phyloP scores from a whole-genome alignment of 2,329 filamentous ascomycete species.

The Paradendryphiella salina region DNA sequence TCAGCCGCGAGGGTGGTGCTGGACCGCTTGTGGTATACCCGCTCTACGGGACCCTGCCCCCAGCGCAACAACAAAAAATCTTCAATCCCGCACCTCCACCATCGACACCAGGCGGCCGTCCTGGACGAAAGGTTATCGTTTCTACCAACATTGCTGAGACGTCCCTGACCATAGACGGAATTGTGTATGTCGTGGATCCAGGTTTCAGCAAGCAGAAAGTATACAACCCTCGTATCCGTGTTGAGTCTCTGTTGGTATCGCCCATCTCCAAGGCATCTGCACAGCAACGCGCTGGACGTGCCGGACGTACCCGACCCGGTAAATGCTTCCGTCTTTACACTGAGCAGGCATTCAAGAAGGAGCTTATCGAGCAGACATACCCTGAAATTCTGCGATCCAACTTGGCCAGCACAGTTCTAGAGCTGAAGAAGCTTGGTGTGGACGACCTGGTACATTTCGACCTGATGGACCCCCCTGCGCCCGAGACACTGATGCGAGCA shows the following conservation, averaged over 20 bases:
- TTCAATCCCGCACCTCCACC: slow-evolving; percentile 85
- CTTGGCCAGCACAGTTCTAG: slow-evolving; percentile 88
- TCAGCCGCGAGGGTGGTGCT: slow-evolving; percentile 86
- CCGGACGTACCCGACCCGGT: slow-evolving; percentile 95
- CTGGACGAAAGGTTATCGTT: slow-evolving; percentile 91
- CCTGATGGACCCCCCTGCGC: slow-evolving; percentile 96
- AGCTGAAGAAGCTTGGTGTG: slow-evolving; percentile 95
- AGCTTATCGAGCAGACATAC: slow-evolving; percentile 95
- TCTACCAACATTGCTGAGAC: slow-evolving; percentile 99
- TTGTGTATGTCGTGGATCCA: slow-evolving; percentile 98
- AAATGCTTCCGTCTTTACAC: slow-evolving; percentile 99
- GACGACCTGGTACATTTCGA: slow-evolving; percentile 98
- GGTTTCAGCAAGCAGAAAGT: slow-evolving; percentile 99
- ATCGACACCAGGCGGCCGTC: slow-evolving; percentile 72
- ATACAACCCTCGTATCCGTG: slow-evolving; percentile 94
- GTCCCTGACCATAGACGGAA: slow-evolving; percentile 95
- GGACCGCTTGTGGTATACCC: slow-evolving; percentile 90
- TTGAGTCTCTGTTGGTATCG: slow-evolving; percentile 95
- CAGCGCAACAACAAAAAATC: slow-evolving; percentile 90
- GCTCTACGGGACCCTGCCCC: slow-evolving; percentile 90
- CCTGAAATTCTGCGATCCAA: slow-evolving; percentile 96
- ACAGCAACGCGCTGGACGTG: slow-evolving; percentile 96
- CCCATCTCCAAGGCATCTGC: slow-evolving; percentile 98
- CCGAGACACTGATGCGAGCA: slow-evolving; percentile 97
- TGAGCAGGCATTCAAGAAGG: slow-evolving; percentile 93